A percentile compares a stretch with the other conserved stretches of the same genome.
Evolutionary conservation across 2,329 filamentous ascomycete species (phyloP).

Genomic region (Calonectria pauciramosa): DNA sequence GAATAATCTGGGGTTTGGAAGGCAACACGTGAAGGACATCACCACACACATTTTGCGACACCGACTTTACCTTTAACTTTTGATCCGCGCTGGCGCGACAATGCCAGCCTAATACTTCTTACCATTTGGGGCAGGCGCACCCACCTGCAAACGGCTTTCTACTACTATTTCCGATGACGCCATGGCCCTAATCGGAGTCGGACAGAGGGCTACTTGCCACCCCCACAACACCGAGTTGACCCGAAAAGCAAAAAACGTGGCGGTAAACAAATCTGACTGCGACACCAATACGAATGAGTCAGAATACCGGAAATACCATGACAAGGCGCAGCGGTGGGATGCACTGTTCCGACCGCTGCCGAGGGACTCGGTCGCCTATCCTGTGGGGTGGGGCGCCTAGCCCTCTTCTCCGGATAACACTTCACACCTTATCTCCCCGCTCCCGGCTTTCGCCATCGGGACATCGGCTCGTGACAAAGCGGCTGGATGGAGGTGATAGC

Average conservation of each 20-base stretch:
- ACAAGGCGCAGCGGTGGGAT: constrained; percentile 21
- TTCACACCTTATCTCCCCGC: background rate
- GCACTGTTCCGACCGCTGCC: constrained; percentile 36
- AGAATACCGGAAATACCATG: constrained; percentile 11
- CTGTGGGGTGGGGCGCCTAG: constrained; percentile 31
- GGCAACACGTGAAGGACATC: background rate
- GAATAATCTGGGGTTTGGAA: constrained; percentile 14
- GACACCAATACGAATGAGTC: constrained; percentile 23
- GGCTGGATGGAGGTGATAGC: constrained; percentile 15
- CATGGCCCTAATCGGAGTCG: background rate
- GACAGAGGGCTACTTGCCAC: constrained; percentile 6
- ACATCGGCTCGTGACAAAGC: constrained; percentile 16
- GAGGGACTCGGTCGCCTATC: constrained; percentile 27
- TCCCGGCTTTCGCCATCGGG: constrained; percentile 19
- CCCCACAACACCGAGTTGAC: constrained; percentile 19
- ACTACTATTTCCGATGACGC: constrained; percentile 15
- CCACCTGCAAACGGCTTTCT: constrained; percentile 5
- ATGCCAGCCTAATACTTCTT: constrained; percentile 20
- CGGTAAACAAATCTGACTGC: constrained; percentile 13
- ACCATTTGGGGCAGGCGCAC: constrained; percentile 6
- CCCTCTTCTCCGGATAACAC: constrained; percentile 26
- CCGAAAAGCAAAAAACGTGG: constrained; percentile 16
- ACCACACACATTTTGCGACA: background rate
- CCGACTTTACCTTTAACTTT: constrained; percentile 3
- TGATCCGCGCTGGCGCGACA: constrained; percentile 26